Evolutionary conservation across 2,329 filamentous ascomycete genomes (phyloP), one percentile per base, ranked within the genome.

Genomic region (Alternaria solani): DNA sequence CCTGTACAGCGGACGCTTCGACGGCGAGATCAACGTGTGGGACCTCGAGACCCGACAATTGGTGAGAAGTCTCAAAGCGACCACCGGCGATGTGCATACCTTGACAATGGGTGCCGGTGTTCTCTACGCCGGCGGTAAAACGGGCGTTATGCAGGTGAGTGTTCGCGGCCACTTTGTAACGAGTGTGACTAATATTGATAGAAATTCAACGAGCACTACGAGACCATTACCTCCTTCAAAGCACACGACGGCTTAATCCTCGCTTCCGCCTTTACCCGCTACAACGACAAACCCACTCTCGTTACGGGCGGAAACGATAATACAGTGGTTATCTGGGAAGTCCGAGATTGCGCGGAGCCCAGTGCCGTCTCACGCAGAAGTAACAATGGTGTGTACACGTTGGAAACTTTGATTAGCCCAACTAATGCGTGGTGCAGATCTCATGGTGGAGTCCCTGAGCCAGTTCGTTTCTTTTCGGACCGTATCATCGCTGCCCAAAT

Each of bases 301-400:
- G 93, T 97, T 51, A 97, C 94, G 0, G 95, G 95, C 8, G 94
- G 93, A 48, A 99, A 96, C 71, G 95, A 99, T 78, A 90, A 93
- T 73, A 91, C 89, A 0, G 88, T 99, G 26, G 91, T 92, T 7
- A 87, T 98, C 20, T 99, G 95, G 95, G 88, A 94, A 66, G 85
- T 96, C 52, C 84, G 72, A 47, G 85, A 88, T 56, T 86, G 84
- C 64, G 80, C 82, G 23, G 75, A 80, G 26, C 78, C 80, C n/a
- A 78, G 82, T 23, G 72, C 78, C 7, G 78, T 81, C 42, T 67
- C 80, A 11, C 81, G 81, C 43, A 82, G 82, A 48, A 87, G 86
- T 49, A 87, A 85, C 66, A 87, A 89, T 66, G 85, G 85, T 86
- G 26, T 2, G 73, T 72, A 60, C 54, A 63, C 52, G 51, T 59